These are phyloP conservation scores for Candolleomyces eurysporus DNA, from an alignment of 768 basidiomycete species.

Conservation along the genomic window DNA sequence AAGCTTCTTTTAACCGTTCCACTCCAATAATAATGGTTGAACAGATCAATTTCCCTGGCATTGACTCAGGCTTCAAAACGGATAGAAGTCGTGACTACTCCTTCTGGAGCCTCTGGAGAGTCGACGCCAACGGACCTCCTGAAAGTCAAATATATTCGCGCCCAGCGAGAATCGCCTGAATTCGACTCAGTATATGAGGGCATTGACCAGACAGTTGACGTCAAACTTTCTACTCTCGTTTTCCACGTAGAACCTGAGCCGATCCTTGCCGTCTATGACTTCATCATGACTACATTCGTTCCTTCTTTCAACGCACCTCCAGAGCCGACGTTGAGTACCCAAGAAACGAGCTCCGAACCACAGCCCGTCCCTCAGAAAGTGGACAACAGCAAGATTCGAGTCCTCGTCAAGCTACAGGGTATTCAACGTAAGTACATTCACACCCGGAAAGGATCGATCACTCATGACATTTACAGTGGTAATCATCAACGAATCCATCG, in stretches of 20 bases:
- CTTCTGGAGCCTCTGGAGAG: slow-evolving; percentile 32
- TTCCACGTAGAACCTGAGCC: slow-evolving; percentile 89
- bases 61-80: slow-evolving; percentile 58
- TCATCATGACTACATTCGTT: slow-evolving; percentile 96
- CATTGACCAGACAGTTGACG: slow-evolving; percentile 84
- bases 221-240: slow-evolving; percentile 87
- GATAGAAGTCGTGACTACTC: slow-evolving; percentile 67
- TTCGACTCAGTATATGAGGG: slow-evolving; percentile 77
- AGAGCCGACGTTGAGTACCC: background rate
- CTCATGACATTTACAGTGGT: slow-evolving; percentile 48
- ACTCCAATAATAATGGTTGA: slow-evolving; percentile 10
- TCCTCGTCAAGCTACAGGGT: slow-evolving; percentile 80
- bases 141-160: slow-evolving; percentile 72
- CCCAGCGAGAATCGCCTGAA: slow-evolving; percentile 83
- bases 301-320: slow-evolving; percentile 25
- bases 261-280: slow-evolving; percentile 88
- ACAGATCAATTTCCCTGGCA: slow-evolving; percentile 73
- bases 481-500: slow-evolving; percentile 67
- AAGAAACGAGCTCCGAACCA: background rate
- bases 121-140: slow-evolving; percentile 60
- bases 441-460: background rate
- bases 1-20: background rate
- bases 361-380: background rate
- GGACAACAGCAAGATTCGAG: slow-evolving; percentile 63
- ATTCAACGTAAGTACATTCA: slow-evolving; percentile 59